A percentile compares a stretch with the other conserved stretches of the same genome.
Evolutionary conservation across 768 basidiomycete species (phyloP).

Genomic region (Cubamyces lactineus): DNA sequence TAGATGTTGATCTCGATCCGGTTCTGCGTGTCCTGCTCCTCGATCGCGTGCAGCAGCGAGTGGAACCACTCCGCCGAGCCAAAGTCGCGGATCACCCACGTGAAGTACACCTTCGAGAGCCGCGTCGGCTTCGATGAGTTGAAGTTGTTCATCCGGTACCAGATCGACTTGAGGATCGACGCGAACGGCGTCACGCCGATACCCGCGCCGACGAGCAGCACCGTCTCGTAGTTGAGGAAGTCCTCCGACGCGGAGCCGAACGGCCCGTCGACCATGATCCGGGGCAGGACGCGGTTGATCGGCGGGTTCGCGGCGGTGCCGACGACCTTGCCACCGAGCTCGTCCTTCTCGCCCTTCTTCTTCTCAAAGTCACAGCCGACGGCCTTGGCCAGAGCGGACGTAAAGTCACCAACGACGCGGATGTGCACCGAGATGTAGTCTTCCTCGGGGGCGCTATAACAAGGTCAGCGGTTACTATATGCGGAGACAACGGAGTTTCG

Average conservation of each 20-base stretch:
- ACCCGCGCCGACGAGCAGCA: constrained; percentile 89
- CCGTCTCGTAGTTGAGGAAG: constrained; percentile 86
- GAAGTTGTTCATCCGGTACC: constrained; percentile 95
- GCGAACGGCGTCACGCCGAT: constrained; percentile 98
- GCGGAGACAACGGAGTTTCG: constrained; percentile 4
- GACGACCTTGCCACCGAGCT: constrained; percentile 61
- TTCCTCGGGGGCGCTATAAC: constrained; percentile 83
- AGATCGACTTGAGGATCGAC: constrained; percentile 87
- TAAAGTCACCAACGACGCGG: constrained; percentile 92
- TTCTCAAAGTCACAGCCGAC: constrained; percentile 82
- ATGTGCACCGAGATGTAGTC: constrained; percentile 95
- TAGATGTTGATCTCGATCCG: constrained; percentile 94
- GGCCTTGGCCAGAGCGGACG: constrained; percentile 74
- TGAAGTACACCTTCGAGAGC: constrained; percentile 90
- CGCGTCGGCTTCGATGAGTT: constrained; percentile 74
- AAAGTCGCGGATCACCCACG: constrained; percentile 95
- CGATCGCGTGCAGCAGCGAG: constrained; percentile 88
- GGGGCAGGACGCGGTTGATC: constrained; percentile 75
- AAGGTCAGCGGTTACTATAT: background rate
- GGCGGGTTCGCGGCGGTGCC: constrained; percentile 59
- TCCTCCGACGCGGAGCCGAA: constrained; percentile 94
- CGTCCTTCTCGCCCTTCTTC: constrained; percentile 50
- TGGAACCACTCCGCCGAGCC: constrained; percentile 94
- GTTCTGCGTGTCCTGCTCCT: constrained; percentile 86
- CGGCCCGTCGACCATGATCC: constrained; percentile 96